Base-by-base conservation (phyloP, 139 green algal species). In the Volvox reticuliferus region DNA sequence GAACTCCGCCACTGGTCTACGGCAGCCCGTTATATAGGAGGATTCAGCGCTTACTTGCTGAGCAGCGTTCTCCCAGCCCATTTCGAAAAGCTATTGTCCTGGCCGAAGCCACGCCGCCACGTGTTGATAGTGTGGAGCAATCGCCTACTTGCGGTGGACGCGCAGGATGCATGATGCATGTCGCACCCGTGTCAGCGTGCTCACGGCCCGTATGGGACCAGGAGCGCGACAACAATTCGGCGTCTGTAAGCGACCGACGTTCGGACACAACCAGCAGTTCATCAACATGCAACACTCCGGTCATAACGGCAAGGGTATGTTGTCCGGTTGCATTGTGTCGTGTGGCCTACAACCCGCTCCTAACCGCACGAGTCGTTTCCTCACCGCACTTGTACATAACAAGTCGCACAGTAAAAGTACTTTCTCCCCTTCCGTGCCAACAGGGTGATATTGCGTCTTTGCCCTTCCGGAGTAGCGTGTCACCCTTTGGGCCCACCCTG, bases 41-140 rank as follows among this genome's bases (percentile, higher is more conserved):
- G 6, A 89, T 89, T 32, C 85, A 89, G 37, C 85, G 85, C 5
- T 37, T 89, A 50, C 37, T 89, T n/a, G 69, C 26, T 13, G 36
- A 61, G 28, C 68, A 26, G 85, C 26, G 22, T 5, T n/a, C 44
- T 65, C 37, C 78, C 12, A 84, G 78, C 22, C 78, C 85, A 3
- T 36, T 82, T 26, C 0, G 26, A 12, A 5, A 80, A 37, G 36
- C 55, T 14, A 24, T n/a, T 28, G 50, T 30, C 3, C 79, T 73
- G 55, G 55, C 44, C 24, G 78, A 30, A 17, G 78, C 2, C 17
- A 35, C 78, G 36, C 36, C 12, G 76, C 12, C 30, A 61, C 76
- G 14, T 82, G 76, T 19, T 17, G 13, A 61, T 73, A 28, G 76
- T 61, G 76, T 61, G 33, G 30, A 55, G 6, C 14, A 28, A 24